Evolutionary conservation across 2,329 filamentous ascomycete species (phyloP), one percentile per base, ranked within the genome.

Genomic region (Volutella citrinella): DNA sequence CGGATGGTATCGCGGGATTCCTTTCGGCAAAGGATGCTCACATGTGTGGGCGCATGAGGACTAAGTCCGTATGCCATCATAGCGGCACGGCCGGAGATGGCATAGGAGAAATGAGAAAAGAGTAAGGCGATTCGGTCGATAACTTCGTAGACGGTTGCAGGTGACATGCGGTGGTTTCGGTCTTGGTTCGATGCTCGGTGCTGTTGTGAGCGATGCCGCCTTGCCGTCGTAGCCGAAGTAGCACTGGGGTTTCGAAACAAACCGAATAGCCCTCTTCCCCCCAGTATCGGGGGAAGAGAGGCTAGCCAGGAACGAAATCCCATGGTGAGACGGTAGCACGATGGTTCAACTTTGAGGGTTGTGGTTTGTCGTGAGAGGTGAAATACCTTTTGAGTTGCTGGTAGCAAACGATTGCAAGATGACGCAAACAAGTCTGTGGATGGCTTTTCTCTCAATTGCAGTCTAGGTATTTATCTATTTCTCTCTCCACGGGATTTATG

Each of bases 31-130:
- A 69, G 27, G 33, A 76, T 56, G 25, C 53, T 64, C 13, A 74
- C 44, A 27, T 60, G 50, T 6, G 44, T 42, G 0, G 60, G 58
- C 6, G 27, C 35, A 7, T 56, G 50, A 7, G 37, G 40, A 5
- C 46, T 31, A 39, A 59, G 65, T 28, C 69, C 71, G 56, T 71
- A 67, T 28, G 66, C 60, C 4, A 57, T 47, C 39, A 76, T 56
- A 10, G 69, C 70, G 1, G 61, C 60, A 15, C 61, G 56, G 15
- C 73, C 73, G 43, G 56, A 62, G 25, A 77, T 60, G 10, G 65
- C 65, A 48, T 72, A 75, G 14, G 59, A 64, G 2, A 70, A 59
- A 48, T 71, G 64, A 13, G 49, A 44, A 14, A 77, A 60, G 5
- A 59, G 52, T 1, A 31, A 29, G 36, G 66, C 59, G 25, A 76